phyloP scores from a whole-genome alignment of 2,329 filamentous ascomycete genomes.

The Onygenales sp. region DNA sequence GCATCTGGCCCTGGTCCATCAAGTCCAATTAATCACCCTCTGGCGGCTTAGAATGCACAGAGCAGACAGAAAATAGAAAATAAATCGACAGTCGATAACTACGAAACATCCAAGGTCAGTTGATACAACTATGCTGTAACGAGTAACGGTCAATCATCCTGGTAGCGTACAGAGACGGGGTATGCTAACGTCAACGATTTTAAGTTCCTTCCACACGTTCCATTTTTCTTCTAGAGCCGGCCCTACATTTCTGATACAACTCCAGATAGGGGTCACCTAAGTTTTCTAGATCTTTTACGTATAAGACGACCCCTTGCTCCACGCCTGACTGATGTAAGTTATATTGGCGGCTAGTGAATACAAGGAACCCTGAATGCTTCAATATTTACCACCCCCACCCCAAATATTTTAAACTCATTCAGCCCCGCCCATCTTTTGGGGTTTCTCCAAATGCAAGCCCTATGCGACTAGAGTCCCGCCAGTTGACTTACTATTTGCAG shows the following conservation, averaged over 20 bases:
- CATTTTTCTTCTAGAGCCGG: background rate
- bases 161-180: no score
- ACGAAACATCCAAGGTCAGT: no score
- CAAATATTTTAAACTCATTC: background rate
- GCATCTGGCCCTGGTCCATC: background rate
- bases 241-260: background rate
- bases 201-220: conserved; percentile 1
- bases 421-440: background rate
- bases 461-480: background rate
- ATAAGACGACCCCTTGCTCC: background rate
- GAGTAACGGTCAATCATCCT: no score
- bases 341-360: background rate
- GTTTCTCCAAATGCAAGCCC: conserved; percentile 1
- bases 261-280: background rate
- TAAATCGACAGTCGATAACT: background rate
- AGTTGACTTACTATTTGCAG: background rate
- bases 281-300: background rate
- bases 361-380: background rate
- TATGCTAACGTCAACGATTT: background rate
- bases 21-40: background rate
- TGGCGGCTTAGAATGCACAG: background rate
- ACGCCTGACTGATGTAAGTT: background rate
- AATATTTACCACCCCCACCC: background rate
- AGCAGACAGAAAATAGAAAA: background rate
- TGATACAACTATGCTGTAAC: no score